phyloP scores from a whole-genome alignment of 805 yeast genomes.

The Candida methanosorbosa region DNA sequence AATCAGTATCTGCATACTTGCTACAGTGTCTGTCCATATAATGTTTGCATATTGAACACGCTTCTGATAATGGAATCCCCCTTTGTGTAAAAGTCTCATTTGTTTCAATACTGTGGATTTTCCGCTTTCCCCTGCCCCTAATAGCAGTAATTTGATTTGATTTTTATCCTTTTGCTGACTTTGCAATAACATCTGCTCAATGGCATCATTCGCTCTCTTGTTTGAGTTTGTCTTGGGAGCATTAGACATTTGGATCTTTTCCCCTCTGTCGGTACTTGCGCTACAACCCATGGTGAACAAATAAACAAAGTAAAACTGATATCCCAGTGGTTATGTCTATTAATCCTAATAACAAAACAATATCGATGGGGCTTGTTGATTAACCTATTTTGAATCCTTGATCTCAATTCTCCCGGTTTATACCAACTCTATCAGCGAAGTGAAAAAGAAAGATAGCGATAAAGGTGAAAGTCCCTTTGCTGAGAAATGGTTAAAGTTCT shows the following conservation, averaged over 20 bases:
- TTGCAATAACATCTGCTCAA: constrained; percentile 52
- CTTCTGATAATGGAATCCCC: constrained; percentile 77
- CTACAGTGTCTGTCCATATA: constrained; percentile 88
- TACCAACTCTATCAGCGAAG: too few relatives aligned
- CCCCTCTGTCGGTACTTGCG: background rate
- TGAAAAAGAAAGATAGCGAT: too few relatives aligned
- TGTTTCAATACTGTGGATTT: constrained; percentile 90
- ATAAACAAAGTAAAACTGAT: too few relatives aligned
- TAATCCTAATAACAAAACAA: too few relatives aligned
- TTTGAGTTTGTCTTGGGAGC: background rate
- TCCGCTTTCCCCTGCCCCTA: constrained; percentile 95
- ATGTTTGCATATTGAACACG: constrained; percentile 74
- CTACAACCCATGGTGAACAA: constrained; percentile 1
- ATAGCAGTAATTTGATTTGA: constrained; percentile 61
- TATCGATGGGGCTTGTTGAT: too few relatives aligned
- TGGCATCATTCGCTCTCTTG: constrained; percentile 43
- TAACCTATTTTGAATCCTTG: too few relatives aligned
- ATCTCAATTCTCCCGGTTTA: too few relatives aligned
- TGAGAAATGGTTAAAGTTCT: too few relatives aligned
- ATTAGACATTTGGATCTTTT: background rate
- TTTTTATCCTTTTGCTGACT: constrained; percentile 46
- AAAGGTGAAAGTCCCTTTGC: too few relatives aligned
- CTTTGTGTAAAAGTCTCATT: constrained; percentile 74
- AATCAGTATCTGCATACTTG: constrained; percentile 70
- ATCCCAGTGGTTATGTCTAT: too few relatives aligned